Evolutionary conservation across 2,329 filamentous ascomycete species (phyloP), one percentile per base, ranked within the genome.

Genomic region (Apiospora arundinis): DNA sequence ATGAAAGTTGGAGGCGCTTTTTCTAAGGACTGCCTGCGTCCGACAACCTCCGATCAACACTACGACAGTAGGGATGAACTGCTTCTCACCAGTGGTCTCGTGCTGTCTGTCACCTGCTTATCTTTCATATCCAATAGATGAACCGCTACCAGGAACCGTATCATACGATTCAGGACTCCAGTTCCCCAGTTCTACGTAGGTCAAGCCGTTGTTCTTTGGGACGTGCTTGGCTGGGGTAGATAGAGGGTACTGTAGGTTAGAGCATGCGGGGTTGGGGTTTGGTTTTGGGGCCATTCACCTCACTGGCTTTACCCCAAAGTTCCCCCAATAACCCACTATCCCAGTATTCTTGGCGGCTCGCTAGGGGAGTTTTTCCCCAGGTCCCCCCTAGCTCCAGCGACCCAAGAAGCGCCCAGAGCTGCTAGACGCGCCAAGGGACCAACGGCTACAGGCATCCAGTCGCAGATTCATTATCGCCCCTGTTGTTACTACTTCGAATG

Each of bases 241-340:
- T 32, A 32, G 6, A 4, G 32, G 32, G 32, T 32, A n/a, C n/a
- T n/a, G 32, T 32, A 32, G 32, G 6, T 3, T 32, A 21, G 32
- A 63, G 56, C 32, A 63, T 63, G 56, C 32, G 56, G 56, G 56
- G 56, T 40, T 60, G 52, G 52, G 28, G 28, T 37, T 56, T 60
- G 28, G 5, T 28, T 37, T 25, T 52, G 16, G 45, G n/a, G 45
- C 32, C 32, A 32, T 6, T 32, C 32, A 32, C 32, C 32, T 32
- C 45, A 46, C 45, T 52, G 48, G 18, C 18, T 21, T 18, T 63
- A 40, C 56, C 56, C 56, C 56, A 63, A 63, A 9, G 18, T 40
- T 21, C 52, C 52, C 52, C 52, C 18, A 60, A 37, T 37, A 9
- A 5, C 46, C 25, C 3, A 32, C 32, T n/a, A n/a, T n/a, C n/a